These are phyloP conservation scores for Dendrocalamus sinicus DNA, from an alignment of 176 grass and related monocot genomes.

Conservation along the genomic window DNA sequence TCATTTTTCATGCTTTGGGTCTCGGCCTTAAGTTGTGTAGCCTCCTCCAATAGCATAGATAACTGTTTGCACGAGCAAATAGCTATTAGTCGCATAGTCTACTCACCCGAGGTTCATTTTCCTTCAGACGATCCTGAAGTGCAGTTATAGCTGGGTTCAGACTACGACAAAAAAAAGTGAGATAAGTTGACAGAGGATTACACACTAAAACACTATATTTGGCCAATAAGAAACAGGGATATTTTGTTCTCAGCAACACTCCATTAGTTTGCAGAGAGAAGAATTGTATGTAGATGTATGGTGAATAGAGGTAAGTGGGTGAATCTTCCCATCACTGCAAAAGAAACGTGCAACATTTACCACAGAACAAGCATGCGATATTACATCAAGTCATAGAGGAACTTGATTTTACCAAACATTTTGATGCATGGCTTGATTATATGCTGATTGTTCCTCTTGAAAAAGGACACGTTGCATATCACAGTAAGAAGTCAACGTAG, in stretches of 20 bases:
- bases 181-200: slow-evolving; percentile 30
- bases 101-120: slow-evolving; percentile 95
- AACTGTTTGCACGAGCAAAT: slow-evolving; percentile 45
- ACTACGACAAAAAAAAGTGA: slow-evolving; percentile 49
- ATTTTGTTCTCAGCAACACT: slow-evolving; percentile 68
- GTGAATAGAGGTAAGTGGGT: slow-evolving; percentile 91
- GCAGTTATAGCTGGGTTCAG: slow-evolving; percentile 76
- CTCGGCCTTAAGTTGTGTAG: slow-evolving; percentile 61
- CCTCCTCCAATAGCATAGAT: slow-evolving; percentile 60
- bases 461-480: slow-evolving; percentile 89
- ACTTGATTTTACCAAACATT: slow-evolving; percentile 68
- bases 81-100: slow-evolving; percentile 34
- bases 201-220: slow-evolving; percentile 18
- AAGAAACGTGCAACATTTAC: background rate
- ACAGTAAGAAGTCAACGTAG: slow-evolving; percentile 68
- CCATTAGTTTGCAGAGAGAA: slow-evolving; percentile 96
- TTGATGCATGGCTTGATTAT: slow-evolving; percentile 92
- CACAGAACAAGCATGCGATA: background rate
- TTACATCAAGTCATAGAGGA: slow-evolving; percentile 8
- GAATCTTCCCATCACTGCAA: slow-evolving; percentile 83
- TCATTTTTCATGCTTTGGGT: slow-evolving; percentile 29
- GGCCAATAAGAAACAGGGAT: slow-evolving; percentile 18
- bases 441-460: slow-evolving; percentile 91
- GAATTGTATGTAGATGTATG: slow-evolving; percentile 90
- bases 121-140: slow-evolving; percentile 79